Evolutionary conservation across 345 rosid species (phyloP), one percentile per base, ranked within the genome.

Genomic region (Physaria fendleri): DNA sequence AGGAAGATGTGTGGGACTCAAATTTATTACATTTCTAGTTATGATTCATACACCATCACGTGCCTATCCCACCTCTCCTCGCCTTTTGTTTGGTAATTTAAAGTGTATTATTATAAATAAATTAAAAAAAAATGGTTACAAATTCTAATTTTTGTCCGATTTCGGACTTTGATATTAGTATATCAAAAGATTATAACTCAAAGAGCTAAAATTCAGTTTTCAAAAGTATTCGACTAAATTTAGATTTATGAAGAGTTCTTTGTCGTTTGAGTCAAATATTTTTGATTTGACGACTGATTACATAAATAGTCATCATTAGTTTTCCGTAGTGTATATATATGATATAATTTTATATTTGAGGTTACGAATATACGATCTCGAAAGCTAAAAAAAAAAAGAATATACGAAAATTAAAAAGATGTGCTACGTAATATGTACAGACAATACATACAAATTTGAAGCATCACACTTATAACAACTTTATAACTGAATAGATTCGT

Each of bases 401-500:
- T 40, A 40, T 38, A 20, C 3, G n/a, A 53, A 14, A 56, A n/a
- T 13, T 4, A 15, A 48, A 47, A 40, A 56, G 34, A 40, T 59
- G 53, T 67, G 54, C 17, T 59, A 68, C 72, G 72, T 59, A 68
- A 59, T 35, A 34, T 45, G 9, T 45, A 59, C 41, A 27, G 40
- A 59, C 32, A 50, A 53, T 37, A 53, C 61, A 60, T 34, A 60
- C 67, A 68, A 37, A 53, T 52, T 41, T 37, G 37, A 53, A 61
- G 62, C 62, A 61, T 61, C 67, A 68, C 73, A 56, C 62, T n/a
- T n/a, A 52, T 68, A 45, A 68, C 73, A 44, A 43, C 73, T 60
- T 68, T 61, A 52, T 60, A 68, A 68, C 73, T 62, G 73, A 68
- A 68, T 68, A 20, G 48, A 68, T 68, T 25, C 67, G 56, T 60